Percentiles rank a stretch among this genome's conserved stretches.
These are phyloP conservation scores for Plantago elongata DNA, from an alignment of 257 asterid species.

Conservation along the genomic window DNA sequence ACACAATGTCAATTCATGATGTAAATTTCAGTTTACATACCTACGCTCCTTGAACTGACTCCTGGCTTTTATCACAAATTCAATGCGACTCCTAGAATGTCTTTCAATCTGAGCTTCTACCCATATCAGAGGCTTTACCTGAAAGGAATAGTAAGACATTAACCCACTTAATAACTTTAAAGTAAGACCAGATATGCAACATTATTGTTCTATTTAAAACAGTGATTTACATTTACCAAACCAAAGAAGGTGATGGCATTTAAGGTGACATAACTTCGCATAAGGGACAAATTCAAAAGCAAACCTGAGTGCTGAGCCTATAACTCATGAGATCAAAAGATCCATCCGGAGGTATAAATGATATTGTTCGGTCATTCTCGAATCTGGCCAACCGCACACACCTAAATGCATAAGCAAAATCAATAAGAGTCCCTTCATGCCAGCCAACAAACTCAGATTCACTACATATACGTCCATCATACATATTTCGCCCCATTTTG, in stretches of 20 bases:
- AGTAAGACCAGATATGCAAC: neutral
- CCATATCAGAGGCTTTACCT: slow-evolving; percentile 57
- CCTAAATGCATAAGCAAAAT: slow-evolving; percentile 20
- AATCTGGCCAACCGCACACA: slow-evolving; percentile 55
- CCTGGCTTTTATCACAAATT: slow-evolving; percentile 43
- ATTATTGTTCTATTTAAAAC: neutral
- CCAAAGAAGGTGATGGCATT: neutral
- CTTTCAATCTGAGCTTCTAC: slow-evolving; percentile 56
- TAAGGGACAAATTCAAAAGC: slow-evolving; percentile 3
- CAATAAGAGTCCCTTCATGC: neutral
- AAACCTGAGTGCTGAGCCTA: slow-evolving; percentile 50
- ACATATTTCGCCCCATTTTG: neutral
- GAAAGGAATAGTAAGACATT: slow-evolving; percentile 6
- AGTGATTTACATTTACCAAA: neutral
- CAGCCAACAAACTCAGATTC: neutral
- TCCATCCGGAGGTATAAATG: slow-evolving; percentile 60
- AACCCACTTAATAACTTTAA: too few relatives aligned
- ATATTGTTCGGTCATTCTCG: slow-evolving; percentile 49
- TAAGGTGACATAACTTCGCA: neutral
- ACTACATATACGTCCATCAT: too few relatives aligned
- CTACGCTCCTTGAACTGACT: slow-evolving; percentile 64
- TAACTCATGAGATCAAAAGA: slow-evolving; percentile 55
- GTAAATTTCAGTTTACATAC: slow-evolving; percentile 10
- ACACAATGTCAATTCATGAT: too few relatives aligned
- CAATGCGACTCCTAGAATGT: slow-evolving; percentile 48